Evolutionary conservation across 148 eudicot species (phyloP), one percentile per base, ranked within the genome.

Genomic region (Rhododendron molle): DNA sequence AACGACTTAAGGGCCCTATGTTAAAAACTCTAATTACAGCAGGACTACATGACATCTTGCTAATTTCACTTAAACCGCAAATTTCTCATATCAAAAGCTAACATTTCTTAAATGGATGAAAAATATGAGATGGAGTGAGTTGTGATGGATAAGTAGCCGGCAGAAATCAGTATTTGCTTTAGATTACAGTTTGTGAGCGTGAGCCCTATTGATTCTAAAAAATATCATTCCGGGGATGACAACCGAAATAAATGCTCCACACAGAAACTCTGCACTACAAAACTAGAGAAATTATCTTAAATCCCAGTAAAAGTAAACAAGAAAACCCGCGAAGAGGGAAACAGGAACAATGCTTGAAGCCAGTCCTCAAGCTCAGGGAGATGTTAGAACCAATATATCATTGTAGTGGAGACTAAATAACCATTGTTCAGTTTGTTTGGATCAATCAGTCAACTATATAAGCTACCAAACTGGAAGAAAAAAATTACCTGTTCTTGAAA

Each of bases 401-500:
- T 32, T 30, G 14, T 18, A 28, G 40, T 18, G 36, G 7, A 32
- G 14, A 80, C 18, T 10, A 60, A 38, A 78, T 18, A 65, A 40
- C n/a, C 20, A 62, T 12, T n/a, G 62, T 16, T 79, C 23, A 47
- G 26, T 47, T 21, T 43, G 30, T 21, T 30, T 79, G 76, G 3
- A 77, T 28, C 65, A 32, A 54, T 62, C 23, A 38, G n/a, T 40
- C 23, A 77, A 85, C 82, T 43, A 77, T 43, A 77, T 58, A 80
- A 4, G 67, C 67, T 76, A 78, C 79, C 67, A 60, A 47, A 58
- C 8, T 40, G 34, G 74, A 83, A 26, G 36, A 14, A 80, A 65
- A 44, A 36, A 36, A 26, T 26, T 89, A 96, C 99, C 95, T 95
- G 98, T 88, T 93, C 98, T 84, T 94, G 93, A 88, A 95, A 95